These are phyloP conservation scores for Fusarium poae DNA, from an alignment of 2,329 filamentous ascomycete genomes.

Conservation along the genomic window DNA sequence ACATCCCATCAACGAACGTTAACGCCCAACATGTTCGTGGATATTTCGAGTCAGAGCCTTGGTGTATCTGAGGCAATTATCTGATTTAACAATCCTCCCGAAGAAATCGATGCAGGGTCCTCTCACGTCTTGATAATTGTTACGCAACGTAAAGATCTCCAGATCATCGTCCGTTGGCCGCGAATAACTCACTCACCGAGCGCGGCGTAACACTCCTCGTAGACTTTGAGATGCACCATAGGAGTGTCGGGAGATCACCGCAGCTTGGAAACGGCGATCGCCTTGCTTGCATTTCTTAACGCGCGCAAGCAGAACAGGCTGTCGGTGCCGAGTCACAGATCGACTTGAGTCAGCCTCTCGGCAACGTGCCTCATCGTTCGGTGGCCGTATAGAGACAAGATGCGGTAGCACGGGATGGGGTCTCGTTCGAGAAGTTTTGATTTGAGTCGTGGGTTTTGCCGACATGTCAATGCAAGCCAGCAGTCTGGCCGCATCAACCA, in stretches of 20 bases:
- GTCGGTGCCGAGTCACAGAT: slow-evolving; percentile 15
- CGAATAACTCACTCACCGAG: slow-evolving; percentile 13
- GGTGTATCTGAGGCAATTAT: slow-evolving; percentile 9
- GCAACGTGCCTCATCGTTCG: slow-evolving; percentile 23
- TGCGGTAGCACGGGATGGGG: slow-evolving; percentile 16
- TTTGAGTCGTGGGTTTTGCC: background rate
- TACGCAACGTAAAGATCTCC: slow-evolving; percentile 35
- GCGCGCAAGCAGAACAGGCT: slow-evolving; percentile 11
- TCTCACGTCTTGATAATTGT: slow-evolving; percentile 11
- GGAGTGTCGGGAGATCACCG: background rate
- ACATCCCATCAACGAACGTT: slow-evolving; percentile 15
- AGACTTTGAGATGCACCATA: background rate
- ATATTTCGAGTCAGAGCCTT: slow-evolving; percentile 10
- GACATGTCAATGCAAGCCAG: slow-evolving; percentile 22
- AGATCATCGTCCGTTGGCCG: slow-evolving; percentile 29
- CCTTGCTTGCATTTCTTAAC: slow-evolving; percentile 19
- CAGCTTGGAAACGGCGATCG: slow-evolving; percentile 10
- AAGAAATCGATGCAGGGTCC: slow-evolving; percentile 9
- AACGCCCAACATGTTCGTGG: slow-evolving; percentile 33
- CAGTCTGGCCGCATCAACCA: slow-evolving; percentile 23
- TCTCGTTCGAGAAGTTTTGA: slow-evolving; percentile 6
- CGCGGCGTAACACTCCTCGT: slow-evolving; percentile 9
- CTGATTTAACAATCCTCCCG: slow-evolving; percentile 22
- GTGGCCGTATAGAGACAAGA: slow-evolving; percentile 22
- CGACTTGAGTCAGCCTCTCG: slow-evolving; percentile 13